Evolutionary conservation across 345 rosid genomes (phyloP).

Genomic region (Fremontodendron californicum): DNA sequence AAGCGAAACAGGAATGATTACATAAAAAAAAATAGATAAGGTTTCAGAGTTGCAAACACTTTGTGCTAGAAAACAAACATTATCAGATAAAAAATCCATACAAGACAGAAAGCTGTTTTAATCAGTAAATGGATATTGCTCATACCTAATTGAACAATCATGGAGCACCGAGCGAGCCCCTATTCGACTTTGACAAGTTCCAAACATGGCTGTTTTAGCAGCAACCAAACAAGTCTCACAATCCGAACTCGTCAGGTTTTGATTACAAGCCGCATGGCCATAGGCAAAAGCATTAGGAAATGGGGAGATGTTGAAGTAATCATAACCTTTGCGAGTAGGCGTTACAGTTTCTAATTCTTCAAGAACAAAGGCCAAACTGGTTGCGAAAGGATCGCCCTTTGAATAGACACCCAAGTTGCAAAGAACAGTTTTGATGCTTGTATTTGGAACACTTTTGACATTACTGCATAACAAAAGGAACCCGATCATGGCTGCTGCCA

Average conservation of each 20-base stretch:
- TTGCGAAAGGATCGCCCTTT: slow-evolving; percentile 38
- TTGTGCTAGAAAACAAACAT: background rate
- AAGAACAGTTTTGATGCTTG: slow-evolving; percentile 30
- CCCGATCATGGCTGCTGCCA: slow-evolving; percentile 6
- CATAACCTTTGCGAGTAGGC: slow-evolving; percentile 26
- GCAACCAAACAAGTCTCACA: slow-evolving; percentile 41
- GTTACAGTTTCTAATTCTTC: slow-evolving; percentile 30
- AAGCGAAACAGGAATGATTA: too few relatives aligned
- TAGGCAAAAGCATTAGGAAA: slow-evolving; percentile 59
- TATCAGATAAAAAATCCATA: background rate
- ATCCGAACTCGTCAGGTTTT: slow-evolving; percentile 37
- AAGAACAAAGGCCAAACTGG: slow-evolving; percentile 33
- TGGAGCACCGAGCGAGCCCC: slow-evolving; percentile 49
- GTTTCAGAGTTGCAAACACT: too few relatives aligned
- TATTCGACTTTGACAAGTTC: slow-evolving; percentile 34
- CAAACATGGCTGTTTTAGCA: slow-evolving; percentile 37
- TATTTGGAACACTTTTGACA: slow-evolving; percentile 29
- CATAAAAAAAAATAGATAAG: too few relatives aligned
- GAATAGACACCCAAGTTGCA: slow-evolving; percentile 42
- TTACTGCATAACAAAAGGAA: slow-evolving; percentile 1
- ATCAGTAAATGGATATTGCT: slow-evolving; percentile 52
- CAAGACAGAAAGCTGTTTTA: background rate
- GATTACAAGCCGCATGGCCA: slow-evolving; percentile 48
- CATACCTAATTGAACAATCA: slow-evolving; percentile 59
- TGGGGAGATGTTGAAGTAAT: slow-evolving; percentile 51